A percentile compares a stretch with the other conserved stretches of the same genome.
phyloP scores from a whole-genome alignment of 2,329 filamentous ascomycete species.

The Exutisphaerella laricina region DNA sequence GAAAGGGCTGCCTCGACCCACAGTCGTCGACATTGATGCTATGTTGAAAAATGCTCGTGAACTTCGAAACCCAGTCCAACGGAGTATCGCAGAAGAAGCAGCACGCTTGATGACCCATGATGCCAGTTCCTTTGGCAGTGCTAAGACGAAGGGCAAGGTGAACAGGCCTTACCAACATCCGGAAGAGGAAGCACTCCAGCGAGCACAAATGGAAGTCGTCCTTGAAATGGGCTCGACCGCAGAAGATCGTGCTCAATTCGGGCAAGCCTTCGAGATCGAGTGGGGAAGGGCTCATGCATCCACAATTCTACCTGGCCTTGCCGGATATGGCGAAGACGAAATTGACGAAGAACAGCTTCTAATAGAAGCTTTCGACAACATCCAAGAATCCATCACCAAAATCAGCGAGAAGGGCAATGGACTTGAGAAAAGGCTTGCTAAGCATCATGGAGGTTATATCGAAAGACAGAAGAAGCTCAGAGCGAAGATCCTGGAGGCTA shows the following conservation, averaged over 20 bases:
- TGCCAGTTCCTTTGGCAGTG: constrained; percentile 65
- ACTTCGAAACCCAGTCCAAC: constrained; percentile 58
- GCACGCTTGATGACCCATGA: constrained; percentile 78
- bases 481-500: constrained; percentile 70
- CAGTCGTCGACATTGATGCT: constrained; percentile 62
- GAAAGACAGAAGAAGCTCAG: constrained; percentile 74
- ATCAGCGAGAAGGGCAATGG: constrained; percentile 78
- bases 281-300: constrained; percentile 48
- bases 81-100: constrained; percentile 69
- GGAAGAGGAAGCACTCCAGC: constrained; percentile 64
- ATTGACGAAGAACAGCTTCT: constrained; percentile 63
- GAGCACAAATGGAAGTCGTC: constrained; percentile 71
- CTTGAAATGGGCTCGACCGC: constrained; percentile 56
- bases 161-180: constrained; percentile 57
- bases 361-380: constrained; percentile 65
- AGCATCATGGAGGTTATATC: constrained; percentile 86
- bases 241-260: constrained; percentile 42
- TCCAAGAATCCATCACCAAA: constrained; percentile 66
- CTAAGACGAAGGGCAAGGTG: constrained; percentile 56
- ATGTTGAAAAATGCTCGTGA: constrained; percentile 60
- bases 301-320: constrained; percentile 65
- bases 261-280: constrained; percentile 35
- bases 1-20: constrained; percentile 70
- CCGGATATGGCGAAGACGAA: constrained; percentile 69
- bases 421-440: constrained; percentile 84